These are phyloP conservation scores for Naematelia encephala DNA, from an alignment of 768 basidiomycete species.

Conservation along the genomic window DNA sequence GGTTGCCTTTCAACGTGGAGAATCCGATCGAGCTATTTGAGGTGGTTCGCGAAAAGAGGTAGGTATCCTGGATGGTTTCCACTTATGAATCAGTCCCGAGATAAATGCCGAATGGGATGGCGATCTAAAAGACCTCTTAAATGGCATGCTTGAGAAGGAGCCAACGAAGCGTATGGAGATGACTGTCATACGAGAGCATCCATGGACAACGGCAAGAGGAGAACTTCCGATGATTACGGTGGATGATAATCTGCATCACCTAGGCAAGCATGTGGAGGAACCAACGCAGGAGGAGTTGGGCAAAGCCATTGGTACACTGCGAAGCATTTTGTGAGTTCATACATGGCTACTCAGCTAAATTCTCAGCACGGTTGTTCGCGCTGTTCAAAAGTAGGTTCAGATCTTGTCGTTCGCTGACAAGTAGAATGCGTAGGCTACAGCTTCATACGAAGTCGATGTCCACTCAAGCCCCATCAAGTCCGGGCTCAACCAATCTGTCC, in stretches of 20 bases:
- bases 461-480: constrained; percentile 5
- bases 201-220: constrained; percentile 45
- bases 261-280: constrained; percentile 48
- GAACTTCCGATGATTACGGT: constrained; percentile 42
- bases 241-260: constrained; percentile 41
- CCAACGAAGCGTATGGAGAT: constrained; percentile 39
- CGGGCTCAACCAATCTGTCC: constrained; percentile 21
- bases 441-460: constrained; percentile 9
- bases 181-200: constrained; percentile 38
- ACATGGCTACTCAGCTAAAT: not conserved
- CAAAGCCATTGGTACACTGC: constrained; percentile 39
- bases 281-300: constrained; percentile 49
- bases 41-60: constrained; percentile 44
- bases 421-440: constrained; percentile 2
- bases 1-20: constrained; percentile 45
- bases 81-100: constrained; percentile 23
- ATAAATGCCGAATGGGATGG: constrained; percentile 44
- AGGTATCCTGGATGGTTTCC: constrained; percentile 9
- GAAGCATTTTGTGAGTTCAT: constrained; percentile 47
- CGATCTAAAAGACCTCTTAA: constrained; percentile 37
- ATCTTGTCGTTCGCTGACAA: constrained; percentile 18
- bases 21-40: constrained; percentile 49
- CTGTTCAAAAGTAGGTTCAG: constrained; percentile 46
- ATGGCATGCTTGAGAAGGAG: constrained; percentile 43
- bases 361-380: constrained; percentile 46